Evolutionary conservation across 441 rosid genomes (phyloP).

Genomic region (Arabidopsis lyrata): DNA sequence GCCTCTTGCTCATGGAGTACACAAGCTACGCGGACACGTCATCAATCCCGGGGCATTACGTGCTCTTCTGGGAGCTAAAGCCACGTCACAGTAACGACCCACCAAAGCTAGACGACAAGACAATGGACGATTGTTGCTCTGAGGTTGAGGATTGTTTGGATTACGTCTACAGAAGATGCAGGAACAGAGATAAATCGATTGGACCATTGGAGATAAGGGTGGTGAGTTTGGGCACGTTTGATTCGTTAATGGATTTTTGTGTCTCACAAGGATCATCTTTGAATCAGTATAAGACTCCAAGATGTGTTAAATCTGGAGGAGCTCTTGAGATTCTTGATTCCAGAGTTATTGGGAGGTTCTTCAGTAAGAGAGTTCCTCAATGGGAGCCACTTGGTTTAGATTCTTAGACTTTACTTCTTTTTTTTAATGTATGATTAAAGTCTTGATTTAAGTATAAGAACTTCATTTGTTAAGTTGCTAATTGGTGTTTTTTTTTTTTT

Average conservation of each 20-base stretch:
- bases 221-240: constrained; percentile 73
- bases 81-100: constrained; percentile 49
- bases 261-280: constrained; percentile 85
- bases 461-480: constrained; percentile 38
- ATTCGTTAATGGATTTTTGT: constrained; percentile 82
- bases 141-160: constrained; percentile 80
- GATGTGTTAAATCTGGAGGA: constrained; percentile 74
- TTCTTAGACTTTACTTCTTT: constrained; percentile 13
- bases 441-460: constrained; percentile 31
- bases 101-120: constrained; percentile 46
- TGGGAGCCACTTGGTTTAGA: constrained; percentile 72
- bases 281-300: constrained; percentile 91
- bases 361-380: constrained; percentile 64
- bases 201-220: constrained; percentile 89
- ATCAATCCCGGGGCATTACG: constrained; percentile 87
- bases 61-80: constrained; percentile 86
- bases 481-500: constrained; percentile 23
- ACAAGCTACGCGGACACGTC: constrained; percentile 79
- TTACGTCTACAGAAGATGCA: constrained; percentile 79
- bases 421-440: constrained; percentile 2
- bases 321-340: constrained; percentile 70
- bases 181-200: constrained; percentile 76
- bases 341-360: constrained; percentile 67
- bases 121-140: constrained; percentile 82
- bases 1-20: constrained; percentile 75